These are phyloP conservation scores for Phytophthora palmivora DNA, from an alignment of 352 stramenopile genomes.

Conservation along the genomic window DNA sequence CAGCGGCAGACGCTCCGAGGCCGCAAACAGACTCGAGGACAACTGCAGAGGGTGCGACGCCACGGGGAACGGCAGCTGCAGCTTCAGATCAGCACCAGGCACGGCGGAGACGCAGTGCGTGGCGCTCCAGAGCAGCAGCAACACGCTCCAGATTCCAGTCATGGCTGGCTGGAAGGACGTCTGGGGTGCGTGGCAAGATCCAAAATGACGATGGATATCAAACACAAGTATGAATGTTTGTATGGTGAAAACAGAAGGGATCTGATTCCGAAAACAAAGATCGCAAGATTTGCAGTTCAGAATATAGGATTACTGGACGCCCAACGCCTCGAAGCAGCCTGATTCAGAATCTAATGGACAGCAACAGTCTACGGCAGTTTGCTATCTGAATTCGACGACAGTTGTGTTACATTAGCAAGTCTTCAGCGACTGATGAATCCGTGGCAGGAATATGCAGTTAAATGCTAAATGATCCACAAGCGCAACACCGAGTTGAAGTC, in stretches of 20 bases:
- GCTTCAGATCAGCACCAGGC: slow-evolving; percentile 22
- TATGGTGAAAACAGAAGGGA: slow-evolving; percentile 19
- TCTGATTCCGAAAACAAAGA: slow-evolving; percentile 7
- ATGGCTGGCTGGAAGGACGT: slow-evolving; percentile 9
- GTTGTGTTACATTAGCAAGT: no score
- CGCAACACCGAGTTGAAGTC: no score
- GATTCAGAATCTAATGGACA: no score
- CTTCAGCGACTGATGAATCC: no score
- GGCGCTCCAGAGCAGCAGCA: slow-evolving; percentile 32
- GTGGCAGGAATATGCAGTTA: no score
- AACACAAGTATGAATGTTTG: slow-evolving; percentile 19
- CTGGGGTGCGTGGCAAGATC: slow-evolving; percentile 16
- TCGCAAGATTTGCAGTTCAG: no score
- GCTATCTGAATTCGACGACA: no score
- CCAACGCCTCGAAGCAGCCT: no score
- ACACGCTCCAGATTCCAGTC: slow-evolving; percentile 5
- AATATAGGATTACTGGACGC: slow-evolving; percentile 12
- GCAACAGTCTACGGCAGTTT: no score
- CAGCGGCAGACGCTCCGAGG: slow-evolving; percentile 45
- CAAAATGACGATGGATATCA: no score
- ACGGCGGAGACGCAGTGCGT: slow-evolving; percentile 13
- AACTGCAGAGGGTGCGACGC: slow-evolving; percentile 61
- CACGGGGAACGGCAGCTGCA: slow-evolving; percentile 60
- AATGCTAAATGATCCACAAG: no score
- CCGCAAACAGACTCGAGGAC: slow-evolving; percentile 55